phyloP scores from a whole-genome alignment of 768 basidiomycete species.

The Amanita fuliginea region DNA sequence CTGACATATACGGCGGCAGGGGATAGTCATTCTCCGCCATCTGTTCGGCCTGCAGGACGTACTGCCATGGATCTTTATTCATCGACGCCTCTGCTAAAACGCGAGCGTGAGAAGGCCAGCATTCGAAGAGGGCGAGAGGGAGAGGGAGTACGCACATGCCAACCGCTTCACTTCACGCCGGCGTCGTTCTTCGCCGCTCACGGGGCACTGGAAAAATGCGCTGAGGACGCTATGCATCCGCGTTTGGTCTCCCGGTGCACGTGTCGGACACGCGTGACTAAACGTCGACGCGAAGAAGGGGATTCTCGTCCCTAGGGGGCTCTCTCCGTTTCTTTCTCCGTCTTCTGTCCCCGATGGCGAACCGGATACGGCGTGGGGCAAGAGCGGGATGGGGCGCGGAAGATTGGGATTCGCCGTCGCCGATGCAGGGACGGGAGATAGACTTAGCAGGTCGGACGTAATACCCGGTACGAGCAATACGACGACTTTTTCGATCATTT shows the following conservation, averaged over 20 bases:
- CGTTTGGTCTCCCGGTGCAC: conserved; percentile 81
- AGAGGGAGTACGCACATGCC: conserved; percentile 20
- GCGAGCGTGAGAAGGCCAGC: conserved; percentile 1
- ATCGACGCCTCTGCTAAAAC: conserved; percentile 46
- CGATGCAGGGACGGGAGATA: conserved; percentile 63
- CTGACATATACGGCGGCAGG: conserved; percentile 74
- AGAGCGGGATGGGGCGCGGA: conserved; percentile 29
- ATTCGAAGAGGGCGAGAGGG: background rate
- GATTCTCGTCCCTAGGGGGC: conserved; percentile 23
- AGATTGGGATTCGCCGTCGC: conserved; percentile 43
- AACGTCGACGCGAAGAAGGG: conserved; percentile 73
- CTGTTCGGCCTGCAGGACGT: conserved; percentile 67
- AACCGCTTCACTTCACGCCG: conserved; percentile 35
- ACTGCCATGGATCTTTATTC: conserved; percentile 56
- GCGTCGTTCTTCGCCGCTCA: conserved; percentile 74
- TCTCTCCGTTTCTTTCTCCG: background rate
- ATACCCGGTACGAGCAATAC: conserved; percentile 80
- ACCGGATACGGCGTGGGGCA: conserved; percentile 12
- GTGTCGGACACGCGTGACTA: conserved; percentile 88
- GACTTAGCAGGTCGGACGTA: conserved; percentile 56
- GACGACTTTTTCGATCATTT: conserved; percentile 68
- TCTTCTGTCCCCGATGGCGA: conserved; percentile 4
- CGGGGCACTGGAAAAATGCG: conserved; percentile 70
- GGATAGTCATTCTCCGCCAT: conserved; percentile 96
- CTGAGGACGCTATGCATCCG: conserved; percentile 81